Base-by-base conservation (phyloP, 2,329 filamentous ascomycete genomes). In the Phaeoacremonium minimum region DNA sequence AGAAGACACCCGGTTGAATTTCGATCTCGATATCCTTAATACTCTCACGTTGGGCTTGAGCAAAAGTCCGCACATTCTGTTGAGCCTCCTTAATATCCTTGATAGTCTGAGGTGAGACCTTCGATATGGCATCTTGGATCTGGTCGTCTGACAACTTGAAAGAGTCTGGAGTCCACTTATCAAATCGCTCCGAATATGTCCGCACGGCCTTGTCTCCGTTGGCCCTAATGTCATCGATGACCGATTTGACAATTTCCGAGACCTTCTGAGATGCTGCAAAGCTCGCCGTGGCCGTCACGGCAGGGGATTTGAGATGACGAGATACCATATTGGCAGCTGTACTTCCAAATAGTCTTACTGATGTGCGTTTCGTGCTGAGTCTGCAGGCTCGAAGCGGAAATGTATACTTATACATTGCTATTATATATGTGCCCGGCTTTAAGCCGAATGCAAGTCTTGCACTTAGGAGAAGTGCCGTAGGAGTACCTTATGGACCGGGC, bases 1-100 rank as follows among this genome's bases (percentile, higher is more conserved):
- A 53, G 36, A 64, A 60, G 0, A 75, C 69, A 3, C 71, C 71
- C 4, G 68, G 69, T 18, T 57, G 52, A 13, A 67, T 70, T 49
- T 75, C 69, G 18, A 73, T 43, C 50, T 75, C 71, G 40, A 75
- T 66, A n/a, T 74, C 71, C 7, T 53, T 58, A 32, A 75, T 46
- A 4, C 58, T 63, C 1, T 57, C 53, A n/a, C 53, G 50, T 44
- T 75, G 70, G 0, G 67, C 69, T 37, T 64, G 43, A 2, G 71
- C 70, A 55, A 75, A 75, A 1, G 46, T 54, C 5, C 69, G 52
- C 4, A 75, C 67, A 48, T 75, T 75, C 9, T 45, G 40, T 49
- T 75, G 71, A 0, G 68, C 71, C 37, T 63, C 52, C 37, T 54
- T 57, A 46, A 63, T 63, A 38, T 62, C 60, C 5, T 46, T 39